Percentiles rank a stretch among this genome's conserved stretches.
Conservation (phyloP, 257 asterid genomes). For the Mitragyna speciosa region DNA sequence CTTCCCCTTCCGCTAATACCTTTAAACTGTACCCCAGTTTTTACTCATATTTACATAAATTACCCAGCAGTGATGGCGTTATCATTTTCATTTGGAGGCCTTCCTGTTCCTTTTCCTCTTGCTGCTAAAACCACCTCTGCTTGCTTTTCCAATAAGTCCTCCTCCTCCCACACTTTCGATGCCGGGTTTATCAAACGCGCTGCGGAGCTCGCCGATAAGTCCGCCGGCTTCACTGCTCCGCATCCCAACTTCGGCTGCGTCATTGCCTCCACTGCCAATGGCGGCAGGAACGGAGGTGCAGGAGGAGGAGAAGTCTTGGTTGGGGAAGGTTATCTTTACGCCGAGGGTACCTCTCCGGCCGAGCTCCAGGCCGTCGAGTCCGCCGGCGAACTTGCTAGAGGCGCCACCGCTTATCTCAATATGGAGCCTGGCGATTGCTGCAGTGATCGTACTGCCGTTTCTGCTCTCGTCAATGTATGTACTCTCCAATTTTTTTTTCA, state of each 20-base stretch:
- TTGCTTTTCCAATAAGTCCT: constrained; percentile 20
- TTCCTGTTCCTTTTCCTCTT: background rate
- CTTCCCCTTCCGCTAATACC: too few relatives aligned
- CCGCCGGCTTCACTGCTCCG: constrained; percentile 90
- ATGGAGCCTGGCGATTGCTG: constrained; percentile 88
- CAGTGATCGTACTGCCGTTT: constrained; percentile 57
- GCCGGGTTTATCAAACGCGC: constrained; percentile 74
- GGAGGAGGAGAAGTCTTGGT: constrained; percentile 40
- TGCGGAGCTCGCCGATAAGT: constrained; percentile 79
- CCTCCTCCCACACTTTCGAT: constrained; percentile 50
- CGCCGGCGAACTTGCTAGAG: constrained; percentile 63
- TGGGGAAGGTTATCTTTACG: constrained; percentile 88
- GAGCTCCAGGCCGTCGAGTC: constrained; percentile 83
- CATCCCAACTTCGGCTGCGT: constrained; percentile 96
- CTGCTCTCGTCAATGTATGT: constrained; percentile 70
- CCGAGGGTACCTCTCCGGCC: constrained; percentile 84
- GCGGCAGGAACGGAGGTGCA: constrained; percentile 23
- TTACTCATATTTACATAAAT: too few relatives aligned
- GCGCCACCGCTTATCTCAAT: constrained; percentile 91
- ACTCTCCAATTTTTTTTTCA: too few relatives aligned
- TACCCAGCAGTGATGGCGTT: background rate
- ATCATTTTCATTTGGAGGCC: constrained; percentile 17
- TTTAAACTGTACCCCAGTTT: too few relatives aligned
- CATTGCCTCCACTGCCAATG: constrained; percentile 39
- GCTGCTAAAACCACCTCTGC: background rate